Evolutionary conservation across 2,329 filamentous ascomycete genomes (phyloP).

Genomic region (Xylaria hypoxylon): DNA sequence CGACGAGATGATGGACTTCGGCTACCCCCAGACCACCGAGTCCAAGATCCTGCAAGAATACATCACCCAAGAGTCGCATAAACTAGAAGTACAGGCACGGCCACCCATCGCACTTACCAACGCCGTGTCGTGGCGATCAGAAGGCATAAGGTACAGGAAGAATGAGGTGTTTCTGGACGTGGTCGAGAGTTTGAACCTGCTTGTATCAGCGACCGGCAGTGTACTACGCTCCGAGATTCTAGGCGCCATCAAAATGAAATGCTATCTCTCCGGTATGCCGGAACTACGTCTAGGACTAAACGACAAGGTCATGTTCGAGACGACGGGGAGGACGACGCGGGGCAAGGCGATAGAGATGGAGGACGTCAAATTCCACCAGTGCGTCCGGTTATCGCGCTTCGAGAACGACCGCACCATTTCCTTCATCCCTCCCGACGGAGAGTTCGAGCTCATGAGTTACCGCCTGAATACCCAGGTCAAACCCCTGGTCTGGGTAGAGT

Average conservation of each 20-base stretch:
- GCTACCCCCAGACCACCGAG: slow-evolving; percentile 98
- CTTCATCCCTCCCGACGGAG: slow-evolving; percentile 97
- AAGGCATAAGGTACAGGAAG: slow-evolving; percentile 98
- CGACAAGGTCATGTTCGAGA: slow-evolving; percentile 99
- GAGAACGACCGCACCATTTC: slow-evolving; percentile 99
- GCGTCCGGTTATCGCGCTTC: slow-evolving; percentile 92
- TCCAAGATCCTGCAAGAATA: slow-evolving; percentile 99
- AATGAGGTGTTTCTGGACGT: slow-evolving; percentile 99
- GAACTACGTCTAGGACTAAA: slow-evolving; percentile 94
- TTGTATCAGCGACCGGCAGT: slow-evolving; percentile 94
- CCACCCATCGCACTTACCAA: slow-evolving; percentile 98
- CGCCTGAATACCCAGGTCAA: slow-evolving; percentile 98
- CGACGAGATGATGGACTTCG: slow-evolving; percentile 99
- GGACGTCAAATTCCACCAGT: slow-evolving; percentile 99
- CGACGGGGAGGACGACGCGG: slow-evolving; percentile 89
- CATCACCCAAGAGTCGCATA: slow-evolving; percentile 99
- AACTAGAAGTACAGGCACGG: slow-evolving; percentile 94
- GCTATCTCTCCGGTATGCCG: slow-evolving; percentile 97
- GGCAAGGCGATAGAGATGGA: slow-evolving; percentile 99
- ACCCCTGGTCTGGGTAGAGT: slow-evolving; percentile 98
- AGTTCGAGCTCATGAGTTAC: slow-evolving; percentile 99
- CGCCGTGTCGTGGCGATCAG: slow-evolving; percentile 96
- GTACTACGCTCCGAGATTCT: slow-evolving; percentile 96
- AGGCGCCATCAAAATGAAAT: slow-evolving; percentile 99
- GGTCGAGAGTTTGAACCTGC: slow-evolving; percentile 93